Percentiles rank a stretch among this genome's conserved stretches.
Conservation (phyloP, 2,329 filamentous ascomycete genomes). For the Paraphoma sp. region DNA sequence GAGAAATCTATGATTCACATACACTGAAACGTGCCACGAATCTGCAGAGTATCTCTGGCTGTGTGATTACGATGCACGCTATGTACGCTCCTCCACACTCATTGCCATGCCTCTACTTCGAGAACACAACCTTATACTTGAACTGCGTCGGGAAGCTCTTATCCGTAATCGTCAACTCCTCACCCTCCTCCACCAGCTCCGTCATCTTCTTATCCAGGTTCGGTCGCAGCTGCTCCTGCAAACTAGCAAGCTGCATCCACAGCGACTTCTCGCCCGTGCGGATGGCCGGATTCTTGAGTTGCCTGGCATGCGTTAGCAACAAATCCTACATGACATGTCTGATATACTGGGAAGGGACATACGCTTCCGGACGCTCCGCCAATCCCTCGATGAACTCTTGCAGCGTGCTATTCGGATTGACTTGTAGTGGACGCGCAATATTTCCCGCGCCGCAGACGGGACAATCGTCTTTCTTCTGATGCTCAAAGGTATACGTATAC, state of each 20-base stretch:
- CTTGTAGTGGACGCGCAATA: conserved; percentile 74
- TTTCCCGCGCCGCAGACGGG: conserved; percentile 81
- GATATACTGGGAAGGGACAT: conserved; percentile 22
- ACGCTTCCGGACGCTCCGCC: conserved; percentile 79
- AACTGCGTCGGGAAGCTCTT: conserved; percentile 82
- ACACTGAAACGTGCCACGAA: too few relatives aligned
- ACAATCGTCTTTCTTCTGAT: conserved; percentile 92
- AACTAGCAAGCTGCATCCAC: conserved; percentile 85
- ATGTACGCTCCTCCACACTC: too few relatives aligned
- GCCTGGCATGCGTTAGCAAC: conserved; percentile 50
- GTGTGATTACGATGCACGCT: neutral
- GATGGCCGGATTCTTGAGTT: conserved; percentile 92
- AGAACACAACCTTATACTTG: conserved; percentile 64
- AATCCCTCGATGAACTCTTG: conserved; percentile 86
- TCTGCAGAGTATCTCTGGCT: neutral
- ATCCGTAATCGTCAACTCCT: conserved; percentile 92
- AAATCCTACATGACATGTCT: neutral
- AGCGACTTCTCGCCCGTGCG: conserved; percentile 81
- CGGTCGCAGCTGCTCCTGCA: conserved; percentile 83
- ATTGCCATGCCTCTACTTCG: conserved; percentile 23
- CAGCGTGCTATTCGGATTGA: conserved; percentile 75
- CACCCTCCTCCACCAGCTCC: conserved; percentile 79
- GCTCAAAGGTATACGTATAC: conserved; percentile 97
- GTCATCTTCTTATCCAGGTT: conserved; percentile 81
- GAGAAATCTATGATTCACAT: too few relatives aligned